phyloP scores from a whole-genome alignment of 345 rosid species.

The Eucalyptus decipiens region DNA sequence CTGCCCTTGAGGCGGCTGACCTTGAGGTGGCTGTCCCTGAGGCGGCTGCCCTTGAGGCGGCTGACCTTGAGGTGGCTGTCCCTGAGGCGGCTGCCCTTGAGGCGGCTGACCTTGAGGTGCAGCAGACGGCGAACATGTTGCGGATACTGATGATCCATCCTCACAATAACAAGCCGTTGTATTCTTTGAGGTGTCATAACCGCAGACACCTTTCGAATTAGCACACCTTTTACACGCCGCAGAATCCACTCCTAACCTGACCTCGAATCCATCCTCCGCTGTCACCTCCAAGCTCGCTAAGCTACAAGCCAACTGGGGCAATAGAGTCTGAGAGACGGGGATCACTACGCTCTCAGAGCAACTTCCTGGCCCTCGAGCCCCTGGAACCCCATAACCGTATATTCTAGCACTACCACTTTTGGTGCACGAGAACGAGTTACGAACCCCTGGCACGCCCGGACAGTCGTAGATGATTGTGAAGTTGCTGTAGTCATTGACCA shows the following conservation, averaged over 20 bases:
- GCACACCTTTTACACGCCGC: not conserved
- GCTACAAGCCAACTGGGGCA: not conserved
- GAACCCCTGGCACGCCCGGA: rapidly evolving
- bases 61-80: too few relatives aligned
- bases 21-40: too few relatives aligned
- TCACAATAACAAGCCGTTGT: not conserved
- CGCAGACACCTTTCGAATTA: not conserved
- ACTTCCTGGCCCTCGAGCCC: not conserved
- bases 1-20: rapidly evolving
- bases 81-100: not conserved
- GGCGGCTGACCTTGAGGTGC: not conserved
- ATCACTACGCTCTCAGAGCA: not conserved
- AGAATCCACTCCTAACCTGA: not conserved
- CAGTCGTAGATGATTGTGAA: constrained; percentile 3
- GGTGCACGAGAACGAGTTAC: not conserved
- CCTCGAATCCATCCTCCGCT: not conserved
- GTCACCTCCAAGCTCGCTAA: rapidly evolving
- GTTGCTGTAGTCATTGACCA: not conserved
- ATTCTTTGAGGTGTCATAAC: not conserved
- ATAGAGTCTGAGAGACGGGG: not conserved
- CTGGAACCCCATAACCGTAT: not conserved
- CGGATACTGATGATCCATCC: rapidly evolving
- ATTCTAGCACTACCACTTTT: not conserved
- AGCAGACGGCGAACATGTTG: not conserved
- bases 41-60: too few relatives aligned